These are phyloP conservation scores for Ambrosiella beaveri DNA, from an alignment of 2,329 filamentous ascomycete genomes.

Conservation along the genomic window DNA sequence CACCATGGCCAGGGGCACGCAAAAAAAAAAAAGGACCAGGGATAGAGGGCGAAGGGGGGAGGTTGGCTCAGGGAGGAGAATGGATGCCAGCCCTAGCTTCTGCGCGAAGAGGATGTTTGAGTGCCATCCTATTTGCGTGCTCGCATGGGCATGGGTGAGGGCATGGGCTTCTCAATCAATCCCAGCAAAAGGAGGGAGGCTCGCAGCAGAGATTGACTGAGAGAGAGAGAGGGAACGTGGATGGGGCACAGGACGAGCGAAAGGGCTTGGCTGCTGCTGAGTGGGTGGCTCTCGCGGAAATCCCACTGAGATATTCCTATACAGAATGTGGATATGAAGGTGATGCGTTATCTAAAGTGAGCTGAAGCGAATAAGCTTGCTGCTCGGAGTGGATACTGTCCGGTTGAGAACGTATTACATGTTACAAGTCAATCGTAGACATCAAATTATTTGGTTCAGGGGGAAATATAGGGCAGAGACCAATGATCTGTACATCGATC, in stretches of 20 bases:
- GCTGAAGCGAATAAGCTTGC: too few relatives aligned
- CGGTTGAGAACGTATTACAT: too few relatives aligned
- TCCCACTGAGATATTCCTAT: background rate
- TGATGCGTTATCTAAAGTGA: too few relatives aligned
- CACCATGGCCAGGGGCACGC: conserved; percentile 3
- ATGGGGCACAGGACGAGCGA: background rate
- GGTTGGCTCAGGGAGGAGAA: conserved; percentile 13
- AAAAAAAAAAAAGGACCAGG: conserved; percentile 5
- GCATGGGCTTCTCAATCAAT: background rate
- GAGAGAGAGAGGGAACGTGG: background rate
- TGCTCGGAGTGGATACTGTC: too few relatives aligned
- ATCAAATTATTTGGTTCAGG: too few relatives aligned
- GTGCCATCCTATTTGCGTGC: conserved; percentile 3
- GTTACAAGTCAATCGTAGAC: too few relatives aligned
- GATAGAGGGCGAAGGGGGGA: conserved; percentile 5
- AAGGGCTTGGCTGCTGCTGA: background rate
- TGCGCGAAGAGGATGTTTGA: background rate
- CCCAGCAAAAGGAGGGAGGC: background rate
- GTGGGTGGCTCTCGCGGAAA: background rate
- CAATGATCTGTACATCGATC: too few relatives aligned
- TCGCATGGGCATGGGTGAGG: conserved; percentile 1
- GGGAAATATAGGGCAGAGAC: too few relatives aligned
- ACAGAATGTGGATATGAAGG: background rate
- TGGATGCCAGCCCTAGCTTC: conserved; percentile 11
- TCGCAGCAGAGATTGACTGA: background rate